These are phyloP conservation scores for Agrostemma githago DNA, from an alignment of 148 eudicot species.

Conservation along the genomic window DNA sequence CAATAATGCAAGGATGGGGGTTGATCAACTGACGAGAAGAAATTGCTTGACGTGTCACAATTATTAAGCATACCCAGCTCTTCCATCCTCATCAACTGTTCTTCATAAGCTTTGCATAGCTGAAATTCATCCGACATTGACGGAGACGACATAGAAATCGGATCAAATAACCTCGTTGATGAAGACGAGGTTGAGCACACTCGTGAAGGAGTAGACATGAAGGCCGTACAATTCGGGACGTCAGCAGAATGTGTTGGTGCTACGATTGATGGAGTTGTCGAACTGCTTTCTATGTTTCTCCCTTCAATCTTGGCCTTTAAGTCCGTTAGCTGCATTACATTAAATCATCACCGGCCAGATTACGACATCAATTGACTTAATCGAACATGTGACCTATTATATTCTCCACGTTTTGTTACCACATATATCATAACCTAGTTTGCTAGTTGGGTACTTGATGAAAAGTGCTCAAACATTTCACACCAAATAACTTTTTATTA, in stretches of 20 bases:
- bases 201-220: constrained; percentile 7
- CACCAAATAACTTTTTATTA: too few relatives aligned
- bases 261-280: constrained; percentile 10
- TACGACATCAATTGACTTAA: too few relatives aligned
- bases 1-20: constrained; percentile 63
- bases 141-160: constrained; percentile 22
- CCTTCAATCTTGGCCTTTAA: constrained; percentile 58
- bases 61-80: constrained; percentile 61
- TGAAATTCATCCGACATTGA: constrained; percentile 24
- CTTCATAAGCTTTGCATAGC: constrained; percentile 38
- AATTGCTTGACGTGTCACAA: constrained; percentile 55
- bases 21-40: constrained; percentile 65
- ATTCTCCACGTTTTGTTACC: neutral
- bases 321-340: constrained; percentile 46
- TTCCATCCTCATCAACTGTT: constrained; percentile 58
- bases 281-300: constrained; percentile 24
- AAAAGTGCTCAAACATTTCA: too few relatives aligned
- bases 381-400: too few relatives aligned
- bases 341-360: too few relatives aligned
- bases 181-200: constrained; percentile 13
- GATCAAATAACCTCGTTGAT: constrained; percentile 20
- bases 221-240: neutral
- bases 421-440: neutral
- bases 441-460: neutral
- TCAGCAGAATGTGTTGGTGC: constrained; percentile 2